phyloP scores from a whole-genome alignment of 331 rosid species.

The Stylosanthes scabra region DNA sequence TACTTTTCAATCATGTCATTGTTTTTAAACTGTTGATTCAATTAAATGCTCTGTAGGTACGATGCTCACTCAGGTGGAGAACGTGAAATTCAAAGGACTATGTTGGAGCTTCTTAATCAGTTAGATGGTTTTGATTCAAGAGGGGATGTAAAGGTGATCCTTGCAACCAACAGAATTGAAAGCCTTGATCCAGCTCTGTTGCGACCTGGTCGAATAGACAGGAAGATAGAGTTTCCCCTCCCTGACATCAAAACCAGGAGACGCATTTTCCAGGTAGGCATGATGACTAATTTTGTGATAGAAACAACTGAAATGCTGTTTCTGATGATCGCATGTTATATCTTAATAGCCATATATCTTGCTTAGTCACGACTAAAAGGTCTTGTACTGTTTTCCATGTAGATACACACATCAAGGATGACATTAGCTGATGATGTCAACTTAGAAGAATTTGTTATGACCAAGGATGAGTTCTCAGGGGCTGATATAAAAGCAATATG shows the following conservation, averaged over 20 bases:
- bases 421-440: slow-evolving; percentile 98
- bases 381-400: no score
- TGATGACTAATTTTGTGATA: slow-evolving; percentile 17
- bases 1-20: no score
- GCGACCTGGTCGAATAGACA: slow-evolving; percentile 96
- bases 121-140: slow-evolving; percentile 99
- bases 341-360: no score
- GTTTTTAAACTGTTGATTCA: no score
- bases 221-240: slow-evolving; percentile 98
- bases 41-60: slow-evolving; percentile 80
- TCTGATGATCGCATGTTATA: no score
- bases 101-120: slow-evolving; percentile 95
- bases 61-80: slow-evolving; percentile 99
- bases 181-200: slow-evolving; percentile 98
- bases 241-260: slow-evolving; percentile 99
- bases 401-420: slow-evolving; percentile 99
- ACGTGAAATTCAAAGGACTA: slow-evolving; percentile 97
- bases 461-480: slow-evolving; percentile 98
- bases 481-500: slow-evolving; percentile 99
- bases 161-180: slow-evolving; percentile 95
- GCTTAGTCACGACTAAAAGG: no score
- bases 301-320: no score
- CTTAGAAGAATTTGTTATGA: slow-evolving; percentile 98
- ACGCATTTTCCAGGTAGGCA: slow-evolving; percentile 89
- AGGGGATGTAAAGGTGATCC: slow-evolving; percentile 98